Evolutionary conservation across 192 early-diverging fungal species (phyloP), one percentile per base, ranked within the genome.

Genomic region (Coemansia biformis): DNA sequence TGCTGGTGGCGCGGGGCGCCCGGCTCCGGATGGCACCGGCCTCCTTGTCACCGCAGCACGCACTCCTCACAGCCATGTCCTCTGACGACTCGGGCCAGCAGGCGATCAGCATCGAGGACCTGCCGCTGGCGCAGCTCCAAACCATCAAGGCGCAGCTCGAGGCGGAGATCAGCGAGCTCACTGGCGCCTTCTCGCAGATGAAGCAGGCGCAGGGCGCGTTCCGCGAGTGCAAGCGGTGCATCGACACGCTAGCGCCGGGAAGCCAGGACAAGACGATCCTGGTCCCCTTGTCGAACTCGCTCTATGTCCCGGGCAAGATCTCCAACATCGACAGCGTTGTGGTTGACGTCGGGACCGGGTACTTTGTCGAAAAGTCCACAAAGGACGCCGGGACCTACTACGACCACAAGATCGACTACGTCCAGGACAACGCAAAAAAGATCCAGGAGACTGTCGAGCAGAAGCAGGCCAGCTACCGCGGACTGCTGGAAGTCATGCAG

Each of bases 321-420:
- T 69, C 78, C 21, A 77, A 91, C 54, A 76, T 83, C 12, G 80
- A 89, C 39, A 89, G 82, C 37, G 90, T 98, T 10, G 85, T 95
- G 51, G 88, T 98, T 2, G 95, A 98, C 66, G 83, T 94, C 36
- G 95, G 95, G 38, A 95, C 95, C 14, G 95, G 95, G 24, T 98
- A 98, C 65, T 93, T 86, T 56, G 83, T 93, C 18, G 89, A 93
- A 63, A 95, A 98, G 81, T 84, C 79, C 68, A 66, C 79, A 14
- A 69, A 77, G n/a, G 88, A 93, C 51, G 93, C 91, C 4, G 72
- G 79, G 48, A 68, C 80, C 18, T 97, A 89, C 49, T 97, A 89
- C 67, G 82, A 83, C 16, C 51, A 70, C 23, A 97, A 94, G 72
- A 81, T 90, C 12, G 83, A 85, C 6, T 92, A 81, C 53, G 77